phyloP scores from a whole-genome alignment of 345 rosid species.

The Aurinia saxatilis region DNA sequence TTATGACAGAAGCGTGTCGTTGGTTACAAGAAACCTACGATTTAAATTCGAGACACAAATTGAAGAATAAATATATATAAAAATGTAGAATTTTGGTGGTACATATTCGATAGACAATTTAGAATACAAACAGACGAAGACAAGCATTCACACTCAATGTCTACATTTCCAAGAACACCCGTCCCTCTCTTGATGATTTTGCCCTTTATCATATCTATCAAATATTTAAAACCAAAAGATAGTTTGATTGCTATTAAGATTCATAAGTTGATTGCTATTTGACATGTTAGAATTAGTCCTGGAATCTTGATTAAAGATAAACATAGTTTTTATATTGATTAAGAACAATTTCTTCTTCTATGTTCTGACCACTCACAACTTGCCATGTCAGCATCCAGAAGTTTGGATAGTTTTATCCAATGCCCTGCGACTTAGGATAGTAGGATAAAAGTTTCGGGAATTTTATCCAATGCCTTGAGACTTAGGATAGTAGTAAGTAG shows the following conservation, averaged over 20 bases:
- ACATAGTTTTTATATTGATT: background rate
- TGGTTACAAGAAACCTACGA: slow-evolving; percentile 25
- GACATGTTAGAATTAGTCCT: background rate
- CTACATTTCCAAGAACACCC: slow-evolving; percentile 21
- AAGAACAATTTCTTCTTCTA: background rate
- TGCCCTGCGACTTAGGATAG: background rate
- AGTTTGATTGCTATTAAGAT: background rate
- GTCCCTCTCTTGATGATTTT: slow-evolving; percentile 24
- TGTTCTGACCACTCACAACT: background rate
- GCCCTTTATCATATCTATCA: slow-evolving; percentile 12
- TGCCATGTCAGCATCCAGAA: slow-evolving; percentile 1
- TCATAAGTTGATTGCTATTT: background rate
- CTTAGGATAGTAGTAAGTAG: background rate
- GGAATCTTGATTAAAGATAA: background rate
- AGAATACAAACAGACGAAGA: slow-evolving; percentile 28
- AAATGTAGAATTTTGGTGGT: slow-evolving; percentile 11
- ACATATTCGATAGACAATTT: slow-evolving; percentile 17
- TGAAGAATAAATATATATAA: background rate
- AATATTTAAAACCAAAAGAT: background rate
- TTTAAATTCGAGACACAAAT: slow-evolving; percentile 8
- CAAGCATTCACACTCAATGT: slow-evolving; percentile 28
- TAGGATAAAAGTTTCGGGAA: background rate
- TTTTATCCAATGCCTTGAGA: slow-evolving; percentile 8
- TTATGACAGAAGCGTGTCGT: slow-evolving; percentile 12
- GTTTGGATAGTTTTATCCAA: background rate